These are phyloP conservation scores for Mycena capillaripes DNA, from an alignment of 768 basidiomycete genomes.

Conservation along the genomic window DNA sequence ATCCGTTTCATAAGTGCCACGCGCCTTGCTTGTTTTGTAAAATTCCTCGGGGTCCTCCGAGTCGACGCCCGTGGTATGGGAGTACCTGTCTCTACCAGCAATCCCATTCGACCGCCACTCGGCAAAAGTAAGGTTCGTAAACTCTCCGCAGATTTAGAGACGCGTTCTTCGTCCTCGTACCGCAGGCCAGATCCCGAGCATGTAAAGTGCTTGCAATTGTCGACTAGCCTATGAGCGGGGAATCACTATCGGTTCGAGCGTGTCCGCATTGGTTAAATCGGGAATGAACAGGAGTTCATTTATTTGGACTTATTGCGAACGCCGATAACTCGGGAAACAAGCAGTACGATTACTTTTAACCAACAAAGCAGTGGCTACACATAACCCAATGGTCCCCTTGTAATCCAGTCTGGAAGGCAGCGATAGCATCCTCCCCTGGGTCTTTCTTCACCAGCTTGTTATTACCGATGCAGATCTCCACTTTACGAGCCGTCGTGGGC, in stretches of 20 bases:
- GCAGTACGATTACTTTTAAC: too few species aligned
- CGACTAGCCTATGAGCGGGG: slow-evolving; percentile 25
- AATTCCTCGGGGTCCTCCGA: slow-evolving; percentile 19
- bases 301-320: background rate
- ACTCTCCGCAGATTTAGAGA: slow-evolving; percentile 28
- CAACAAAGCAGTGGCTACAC: too few species aligned
- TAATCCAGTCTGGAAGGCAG: too few species aligned
- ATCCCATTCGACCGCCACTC: slow-evolving; percentile 30
- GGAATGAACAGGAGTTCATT: background rate
- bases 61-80: slow-evolving; percentile 15
- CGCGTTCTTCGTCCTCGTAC: slow-evolving; percentile 35
- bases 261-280: slow-evolving; percentile 14
- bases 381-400: too few species aligned
- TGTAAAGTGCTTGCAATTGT: slow-evolving; percentile 32
- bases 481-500: background rate
- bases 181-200: slow-evolving; percentile 29
- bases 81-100: slow-evolving; percentile 31
- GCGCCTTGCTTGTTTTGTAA: slow-evolving; percentile 4
- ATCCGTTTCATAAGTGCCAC: background rate
- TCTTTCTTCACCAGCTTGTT: background rate
- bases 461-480: background rate
- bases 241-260: slow-evolving; percentile 33
- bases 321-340: background rate
- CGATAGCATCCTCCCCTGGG: background rate
- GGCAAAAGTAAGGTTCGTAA: slow-evolving; percentile 28